A percentile compares a stretch with the other conserved stretches of the same genome.
Conservation (phyloP, 352 stramenopile species). For the Phytophthora syringae region DNA sequence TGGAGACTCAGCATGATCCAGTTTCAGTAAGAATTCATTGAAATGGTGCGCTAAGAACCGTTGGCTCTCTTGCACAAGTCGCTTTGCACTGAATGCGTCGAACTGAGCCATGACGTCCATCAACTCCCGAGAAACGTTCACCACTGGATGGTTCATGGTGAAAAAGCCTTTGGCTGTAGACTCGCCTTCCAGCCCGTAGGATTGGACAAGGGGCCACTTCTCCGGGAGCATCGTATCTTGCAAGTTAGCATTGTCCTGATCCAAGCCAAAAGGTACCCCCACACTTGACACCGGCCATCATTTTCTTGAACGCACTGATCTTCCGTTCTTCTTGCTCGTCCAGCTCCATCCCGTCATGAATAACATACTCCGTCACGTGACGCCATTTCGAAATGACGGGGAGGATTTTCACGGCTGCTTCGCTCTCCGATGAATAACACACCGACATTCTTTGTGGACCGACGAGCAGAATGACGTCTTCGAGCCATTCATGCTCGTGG, state of each 20-base stretch:
- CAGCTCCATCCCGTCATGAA: slow-evolving; percentile 68
- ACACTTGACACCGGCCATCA: slow-evolving; percentile 58
- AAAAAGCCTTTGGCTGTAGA: slow-evolving; percentile 64
- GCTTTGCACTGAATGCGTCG: slow-evolving; percentile 62
- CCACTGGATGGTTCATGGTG: slow-evolving; percentile 74
- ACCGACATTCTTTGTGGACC: slow-evolving; percentile 45
- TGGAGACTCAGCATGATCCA: slow-evolving; percentile 67
- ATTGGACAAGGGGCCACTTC: slow-evolving; percentile 81
- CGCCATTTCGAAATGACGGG: slow-evolving; percentile 72
- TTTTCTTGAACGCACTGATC: slow-evolving; percentile 65
- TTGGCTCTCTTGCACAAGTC: slow-evolving; percentile 57
- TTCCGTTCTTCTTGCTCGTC: slow-evolving; percentile 80
- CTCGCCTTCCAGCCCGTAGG: slow-evolving; percentile 60
- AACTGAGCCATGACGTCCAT: slow-evolving; percentile 48
- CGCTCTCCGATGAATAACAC: slow-evolving; percentile 75
- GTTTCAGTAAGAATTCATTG: slow-evolving; percentile 67
- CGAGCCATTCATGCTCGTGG: slow-evolving; percentile 66
- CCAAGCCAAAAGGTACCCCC: slow-evolving; percentile 62
- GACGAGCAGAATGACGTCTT: slow-evolving; percentile 76
- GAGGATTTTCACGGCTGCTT: slow-evolving; percentile 66
- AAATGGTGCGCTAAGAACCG: slow-evolving; percentile 68
- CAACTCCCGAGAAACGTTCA: slow-evolving; percentile 58
- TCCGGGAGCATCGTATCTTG: slow-evolving; percentile 65
- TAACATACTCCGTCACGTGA: slow-evolving; percentile 67
- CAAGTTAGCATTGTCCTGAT: slow-evolving; percentile 40